These are phyloP conservation scores for Trichophyton rubrum DNA, from an alignment of 2,329 filamentous ascomycete species.

Conservation along the genomic window DNA sequence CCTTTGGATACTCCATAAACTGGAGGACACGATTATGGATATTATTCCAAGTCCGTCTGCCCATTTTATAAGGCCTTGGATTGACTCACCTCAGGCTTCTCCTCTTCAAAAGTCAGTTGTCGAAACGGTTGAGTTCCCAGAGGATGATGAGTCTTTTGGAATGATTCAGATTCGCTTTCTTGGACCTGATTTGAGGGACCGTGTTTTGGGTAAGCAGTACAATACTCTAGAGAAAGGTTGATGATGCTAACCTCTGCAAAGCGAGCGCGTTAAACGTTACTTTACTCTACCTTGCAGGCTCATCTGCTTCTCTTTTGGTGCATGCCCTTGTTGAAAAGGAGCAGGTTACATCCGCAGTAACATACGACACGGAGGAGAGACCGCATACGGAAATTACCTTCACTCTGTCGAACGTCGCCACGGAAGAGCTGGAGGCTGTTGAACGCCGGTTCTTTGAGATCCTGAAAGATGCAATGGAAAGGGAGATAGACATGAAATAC, in stretches of 20 bases:
- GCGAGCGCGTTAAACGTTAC: constrained; percentile 62
- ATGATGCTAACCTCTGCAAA: not conserved
- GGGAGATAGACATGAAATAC: constrained; percentile 79
- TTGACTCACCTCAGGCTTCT: constrained; percentile 70
- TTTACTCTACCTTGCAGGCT: constrained; percentile 78
- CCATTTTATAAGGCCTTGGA: constrained; percentile 79
- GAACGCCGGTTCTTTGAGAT: constrained; percentile 77
- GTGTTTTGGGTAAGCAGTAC: constrained; percentile 39
- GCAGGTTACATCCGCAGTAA: constrained; percentile 75
- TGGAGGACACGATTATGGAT: constrained; percentile 74
- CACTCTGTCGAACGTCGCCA: constrained; percentile 73
- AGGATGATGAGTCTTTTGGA: constrained; percentile 88
- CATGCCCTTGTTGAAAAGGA: constrained; percentile 89
- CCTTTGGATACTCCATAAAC: constrained; percentile 67
- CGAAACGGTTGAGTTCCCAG: constrained; percentile 78
- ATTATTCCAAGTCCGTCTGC: constrained; percentile 63
- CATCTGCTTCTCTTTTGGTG: constrained; percentile 82
- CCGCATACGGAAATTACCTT: constrained; percentile 78
- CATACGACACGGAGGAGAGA: constrained; percentile 64
- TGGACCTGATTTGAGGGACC: constrained; percentile 67
- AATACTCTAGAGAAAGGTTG: not conserved
- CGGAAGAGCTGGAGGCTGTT: constrained; percentile 68
- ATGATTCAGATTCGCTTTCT: constrained; percentile 80
- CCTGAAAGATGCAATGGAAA: constrained; percentile 61
- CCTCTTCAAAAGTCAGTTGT: constrained; percentile 58